Base-by-base conservation (phyloP, 805 yeast species). In the Zygotorulaspora florentina region DNA sequence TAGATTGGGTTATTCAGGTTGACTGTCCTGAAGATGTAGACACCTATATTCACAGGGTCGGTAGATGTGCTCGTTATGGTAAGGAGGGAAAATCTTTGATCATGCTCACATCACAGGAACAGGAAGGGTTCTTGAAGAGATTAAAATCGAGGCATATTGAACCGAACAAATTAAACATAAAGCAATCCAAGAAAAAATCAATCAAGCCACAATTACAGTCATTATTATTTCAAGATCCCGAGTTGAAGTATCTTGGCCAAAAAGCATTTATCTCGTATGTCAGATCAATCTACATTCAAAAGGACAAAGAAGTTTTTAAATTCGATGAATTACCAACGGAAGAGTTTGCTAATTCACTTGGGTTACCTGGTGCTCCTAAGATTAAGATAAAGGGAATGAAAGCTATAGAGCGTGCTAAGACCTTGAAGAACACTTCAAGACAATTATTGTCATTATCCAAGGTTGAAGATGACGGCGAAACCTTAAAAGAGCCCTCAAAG, bases 331-430 rank as follows among this genome's bases (percentile, higher is more conserved):
- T 91, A 3, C 95, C 96, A 2, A 69, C 83, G 2, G 96, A 91
- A 52, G 86, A 78, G 45, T 89, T 73, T 66, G 98, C 99, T 4
- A 78, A 78, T 48, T 85, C 96, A 3, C 66, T 90, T 39, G 99
- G 99, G 8, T 74, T 93, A 35, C 96, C 98, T 1, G 96, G 97
- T 44, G 96, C 96, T 2, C 99, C 99, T 35, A 83, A 86, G 57
- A 85, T 93, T 57, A 89, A 87, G 62, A 76, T 91, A 46, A 72
- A 72, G 35, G 84, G 81, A 12, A 67, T 64, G 59, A 64, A 57
- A 28, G 67, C 72, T 18, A 58, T 73, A 28, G 64, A 65, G 43
- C 71, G 68, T 52, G 70, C 75, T 20, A 87, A 87, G 59, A 88
- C 81, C 54, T 69, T 79, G 69, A 91, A 91, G 66, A 91, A 91